phyloP scores from a whole-genome alignment of 768 basidiomycete species.

The Pleurotus cornucopiae region DNA sequence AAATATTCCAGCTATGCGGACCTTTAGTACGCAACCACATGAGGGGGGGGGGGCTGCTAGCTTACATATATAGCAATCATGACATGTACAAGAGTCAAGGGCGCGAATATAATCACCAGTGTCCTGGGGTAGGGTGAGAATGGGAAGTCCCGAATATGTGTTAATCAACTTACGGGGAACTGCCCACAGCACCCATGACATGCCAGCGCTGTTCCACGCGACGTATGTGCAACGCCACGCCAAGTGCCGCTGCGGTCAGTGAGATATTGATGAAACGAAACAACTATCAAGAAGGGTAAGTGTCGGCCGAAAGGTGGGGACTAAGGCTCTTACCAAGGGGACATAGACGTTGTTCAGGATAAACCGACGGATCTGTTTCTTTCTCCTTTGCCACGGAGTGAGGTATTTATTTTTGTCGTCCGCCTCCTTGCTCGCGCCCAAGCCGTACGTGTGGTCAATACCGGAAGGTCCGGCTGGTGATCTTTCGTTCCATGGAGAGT shows the following conservation, averaged over 20 bases:
- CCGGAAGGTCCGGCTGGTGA: constrained; percentile 20
- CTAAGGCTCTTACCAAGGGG: constrained; percentile 54
- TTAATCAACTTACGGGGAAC: constrained; percentile 60
- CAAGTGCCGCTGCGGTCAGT: constrained; percentile 77
- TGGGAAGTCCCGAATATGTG: neutral
- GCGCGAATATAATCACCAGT: constrained; percentile 82
- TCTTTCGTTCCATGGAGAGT: constrained; percentile 60
- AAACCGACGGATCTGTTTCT: constrained; percentile 57
- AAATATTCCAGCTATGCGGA: constrained; percentile 80
- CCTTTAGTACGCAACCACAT: constrained; percentile 1
- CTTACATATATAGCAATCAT: constrained; percentile 82
- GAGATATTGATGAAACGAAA: constrained; percentile 83
- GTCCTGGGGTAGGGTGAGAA: constrained; percentile 37
- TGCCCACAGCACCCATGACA: constrained; percentile 71
- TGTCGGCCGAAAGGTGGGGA: neutral
- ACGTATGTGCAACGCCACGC: constrained; percentile 74
- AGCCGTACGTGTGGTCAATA: constrained; percentile 19
- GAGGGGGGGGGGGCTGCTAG: constrained; percentile 8
- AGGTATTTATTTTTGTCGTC: constrained; percentile 21
- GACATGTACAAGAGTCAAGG: constrained; percentile 80
- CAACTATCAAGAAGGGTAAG: constrained; percentile 41
- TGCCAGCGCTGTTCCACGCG: constrained; percentile 42
- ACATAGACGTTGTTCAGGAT: constrained; percentile 74
- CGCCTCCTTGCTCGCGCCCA: constrained; percentile 21
- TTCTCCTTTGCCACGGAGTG: constrained; percentile 27